phyloP scores from a whole-genome alignment of 2,329 filamentous ascomycete genomes.

The Stagonosporopsis vannaccii region DNA sequence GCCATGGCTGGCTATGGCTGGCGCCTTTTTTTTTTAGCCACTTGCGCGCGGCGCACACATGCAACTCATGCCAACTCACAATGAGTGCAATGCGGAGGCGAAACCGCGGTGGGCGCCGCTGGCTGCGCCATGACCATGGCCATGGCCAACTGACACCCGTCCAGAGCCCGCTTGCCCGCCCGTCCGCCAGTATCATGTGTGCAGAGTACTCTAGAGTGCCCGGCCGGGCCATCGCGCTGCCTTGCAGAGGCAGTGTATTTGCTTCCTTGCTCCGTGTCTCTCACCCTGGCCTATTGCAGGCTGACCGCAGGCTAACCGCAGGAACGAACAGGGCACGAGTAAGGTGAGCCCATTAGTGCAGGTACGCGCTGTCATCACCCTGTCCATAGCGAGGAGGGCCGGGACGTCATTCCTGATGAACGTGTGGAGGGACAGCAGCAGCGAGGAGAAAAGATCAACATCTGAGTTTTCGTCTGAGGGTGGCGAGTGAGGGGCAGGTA shows the following conservation, averaged over 20 bases:
- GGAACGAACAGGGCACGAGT: conserved; percentile 12
- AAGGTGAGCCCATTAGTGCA: conserved; percentile 19
- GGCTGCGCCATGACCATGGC: no score
- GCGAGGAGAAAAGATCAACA: conserved; percentile 2
- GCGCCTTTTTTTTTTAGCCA: not conserved
- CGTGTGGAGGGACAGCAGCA: not conserved
- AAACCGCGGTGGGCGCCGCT: not conserved
- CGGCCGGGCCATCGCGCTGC: not conserved
- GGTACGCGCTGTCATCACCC: conserved; percentile 20
- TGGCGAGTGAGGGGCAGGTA: not conserved
- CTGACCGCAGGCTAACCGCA: conserved; percentile 14
- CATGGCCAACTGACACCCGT: not conserved
- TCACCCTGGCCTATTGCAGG: conserved; percentile 1
- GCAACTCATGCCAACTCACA: not conserved
- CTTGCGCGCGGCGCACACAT: not conserved
- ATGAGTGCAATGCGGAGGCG: not conserved
- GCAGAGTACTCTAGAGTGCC: not conserved
- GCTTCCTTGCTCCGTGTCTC: conserved; percentile 2
- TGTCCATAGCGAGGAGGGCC: conserved; percentile 7
- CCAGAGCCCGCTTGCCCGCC: not conserved
- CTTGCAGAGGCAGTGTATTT: not conserved
- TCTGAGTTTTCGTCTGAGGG: not conserved
- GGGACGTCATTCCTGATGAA: conserved; percentile 21
- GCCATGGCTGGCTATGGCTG: not conserved
- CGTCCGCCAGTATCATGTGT: conserved; percentile 2